Conservation (phyloP, 345 rosid species). For the Populus davidiana region DNA sequence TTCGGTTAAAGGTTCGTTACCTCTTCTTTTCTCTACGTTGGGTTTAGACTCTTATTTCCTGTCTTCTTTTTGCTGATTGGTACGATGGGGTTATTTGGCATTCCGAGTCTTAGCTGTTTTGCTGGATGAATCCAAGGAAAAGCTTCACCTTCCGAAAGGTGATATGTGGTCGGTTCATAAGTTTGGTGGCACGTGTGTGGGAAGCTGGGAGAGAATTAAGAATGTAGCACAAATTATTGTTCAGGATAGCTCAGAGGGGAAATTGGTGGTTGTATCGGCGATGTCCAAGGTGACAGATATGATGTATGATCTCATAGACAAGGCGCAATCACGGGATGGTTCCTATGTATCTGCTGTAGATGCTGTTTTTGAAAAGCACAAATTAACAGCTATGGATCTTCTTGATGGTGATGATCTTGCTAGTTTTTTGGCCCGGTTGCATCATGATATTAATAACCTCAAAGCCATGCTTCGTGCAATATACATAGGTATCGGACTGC, state of each 20-base stretch:
- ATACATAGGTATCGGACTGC: conserved; percentile 59
- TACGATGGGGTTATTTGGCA: background rate
- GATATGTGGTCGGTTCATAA: conserved; percentile 86
- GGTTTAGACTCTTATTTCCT: background rate
- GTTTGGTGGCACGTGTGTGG: conserved; percentile 98
- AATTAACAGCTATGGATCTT: conserved; percentile 69
- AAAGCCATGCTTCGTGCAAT: conserved; percentile 98
- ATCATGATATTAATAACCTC: conserved; percentile 72
- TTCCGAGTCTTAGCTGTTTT: conserved; percentile 42
- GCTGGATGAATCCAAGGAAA: conserved; percentile 40
- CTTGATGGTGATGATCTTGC: conserved; percentile 79
- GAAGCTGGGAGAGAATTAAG: conserved; percentile 77
- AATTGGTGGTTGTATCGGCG: conserved; percentile 87
- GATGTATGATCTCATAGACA: conserved; percentile 87
- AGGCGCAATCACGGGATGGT: conserved; percentile 85
- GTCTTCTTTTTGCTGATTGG: background rate
- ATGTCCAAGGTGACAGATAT: conserved; percentile 99
- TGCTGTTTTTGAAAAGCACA: conserved; percentile 75
- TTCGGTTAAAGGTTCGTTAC: conserved; percentile 52
- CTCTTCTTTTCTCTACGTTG: background rate
- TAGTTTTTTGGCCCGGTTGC: conserved; percentile 68
- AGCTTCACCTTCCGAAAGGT: conserved; percentile 58
- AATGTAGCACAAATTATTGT: conserved; percentile 72
- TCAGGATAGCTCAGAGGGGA: conserved; percentile 65
- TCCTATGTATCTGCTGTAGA: conserved; percentile 73